Evolutionary conservation across 768 basidiomycete species (phyloP).

Genomic region (Trametes meyenii): DNA sequence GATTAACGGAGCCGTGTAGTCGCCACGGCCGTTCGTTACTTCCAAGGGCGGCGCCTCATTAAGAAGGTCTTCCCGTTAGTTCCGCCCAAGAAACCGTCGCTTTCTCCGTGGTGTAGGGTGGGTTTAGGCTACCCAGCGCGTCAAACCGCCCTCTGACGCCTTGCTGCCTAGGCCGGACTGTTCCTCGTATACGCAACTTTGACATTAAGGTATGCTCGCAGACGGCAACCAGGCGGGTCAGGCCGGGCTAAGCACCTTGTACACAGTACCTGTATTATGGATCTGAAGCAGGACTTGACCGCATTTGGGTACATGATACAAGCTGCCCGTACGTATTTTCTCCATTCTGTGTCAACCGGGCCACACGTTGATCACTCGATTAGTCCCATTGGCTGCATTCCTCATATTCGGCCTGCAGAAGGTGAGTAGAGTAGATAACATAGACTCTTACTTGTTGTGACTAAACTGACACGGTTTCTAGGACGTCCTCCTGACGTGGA

Average conservation of each 20-base stretch:
- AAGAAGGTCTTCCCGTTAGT: conserved; percentile 27
- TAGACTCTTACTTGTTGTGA: background rate
- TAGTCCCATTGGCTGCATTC: conserved; percentile 54
- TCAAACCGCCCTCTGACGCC: background rate
- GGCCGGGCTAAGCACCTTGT: background rate
- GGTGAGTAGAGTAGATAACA: conserved; percentile 37
- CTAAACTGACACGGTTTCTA: background rate
- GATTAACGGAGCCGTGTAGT: conserved; percentile 33
- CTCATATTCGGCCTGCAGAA: conserved; percentile 53
- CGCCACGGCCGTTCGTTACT: conserved; percentile 47
- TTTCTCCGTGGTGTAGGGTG: conserved; percentile 31
- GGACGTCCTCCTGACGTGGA: conserved; percentile 22
- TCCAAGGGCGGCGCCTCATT: conserved; percentile 39
- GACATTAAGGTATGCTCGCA: conserved; percentile 42
- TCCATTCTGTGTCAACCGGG: background rate
- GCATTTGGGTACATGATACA: conserved; percentile 50
- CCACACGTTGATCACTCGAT: conserved; percentile 2
- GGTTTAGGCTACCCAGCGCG: background rate
- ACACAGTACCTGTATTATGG: conserved; percentile 23
- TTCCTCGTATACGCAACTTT: conserved; percentile 50
- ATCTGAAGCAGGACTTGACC: conserved; percentile 16
- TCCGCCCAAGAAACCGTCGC: conserved; percentile 16
- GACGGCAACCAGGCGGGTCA: no score
- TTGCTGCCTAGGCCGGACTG: conserved; percentile 28
- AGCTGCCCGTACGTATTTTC: conserved; percentile 46